Evolutionary conservation across 768 basidiomycete species (phyloP), one percentile per base, ranked within the genome.

Genomic region (Suillus luteus): DNA sequence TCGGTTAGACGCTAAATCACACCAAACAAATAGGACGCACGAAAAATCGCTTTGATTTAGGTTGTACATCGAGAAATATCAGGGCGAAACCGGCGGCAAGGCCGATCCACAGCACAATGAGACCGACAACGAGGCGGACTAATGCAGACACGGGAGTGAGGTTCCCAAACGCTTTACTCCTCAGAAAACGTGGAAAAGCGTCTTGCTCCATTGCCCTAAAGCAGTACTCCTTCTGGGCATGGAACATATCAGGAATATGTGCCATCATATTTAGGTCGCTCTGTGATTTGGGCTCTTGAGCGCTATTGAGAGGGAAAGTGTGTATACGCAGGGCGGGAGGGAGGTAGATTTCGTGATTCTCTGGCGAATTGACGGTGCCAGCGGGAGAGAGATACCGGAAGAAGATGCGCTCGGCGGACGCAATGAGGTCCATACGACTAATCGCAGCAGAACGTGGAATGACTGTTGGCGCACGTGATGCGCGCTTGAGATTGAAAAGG

Each of bases 101-200:
- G n/a, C 89, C 96, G n/a, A 94, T 89, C 96, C 97, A 99, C 14
- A 99, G 85, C 49, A 87, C 82, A 66, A 98, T 79, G 43, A 99
- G 79, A 0, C 97, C 97, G 3, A 86, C 78, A 62, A 95, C 85
- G 63, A 99, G 86, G 63, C 96, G 83, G 19, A 95, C 89, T 60
- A 97, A 85, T 1, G 93, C 88, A 24, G 92, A 92, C 68, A 97
- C 83, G 19, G 96, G 95, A 2, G 97, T 98, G 60, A 99, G 79
- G 76, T 99, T 99, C 35, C 95, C 94, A 72, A 98, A 99, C n/a
- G 96, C 96, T 79, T 99, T 99, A 2, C 93, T 89, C 64, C 97
- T 85, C 55, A 99, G 81, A 83, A 99, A 99, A 6, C 96, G 85
- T 49, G 93, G 93, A 79, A 93, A 95, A 19, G 93, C 93, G 68